Evolutionary conservation across 1,284 basidiomycete genomes (phyloP), one percentile per base, ranked within the genome.

Genomic region (Ceratobasidium sp.): DNA sequence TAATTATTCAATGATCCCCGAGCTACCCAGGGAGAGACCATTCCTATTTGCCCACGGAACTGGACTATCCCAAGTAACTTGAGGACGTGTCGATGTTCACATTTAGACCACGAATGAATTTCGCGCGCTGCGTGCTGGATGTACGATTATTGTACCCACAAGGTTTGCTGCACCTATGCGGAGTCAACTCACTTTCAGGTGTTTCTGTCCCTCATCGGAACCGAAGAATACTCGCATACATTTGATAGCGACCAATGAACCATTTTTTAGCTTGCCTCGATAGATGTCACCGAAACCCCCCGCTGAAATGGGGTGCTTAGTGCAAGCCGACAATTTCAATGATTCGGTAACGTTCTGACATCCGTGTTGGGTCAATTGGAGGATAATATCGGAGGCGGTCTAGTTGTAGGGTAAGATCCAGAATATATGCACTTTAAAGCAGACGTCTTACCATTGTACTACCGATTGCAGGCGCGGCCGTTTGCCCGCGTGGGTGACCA

Each of bases 271-370:
- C 36, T 36, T 19, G 17, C 64, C 64, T 19, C 27, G 64, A 36
- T 53, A 66, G 14, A 66, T 31, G n/a, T 66, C 64, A 17, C 64
- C 64, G 24, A 66, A 66, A 3, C 64, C 64, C 11, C 64, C 64
- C 1, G 2, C 8, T 14, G 27, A 29, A 15, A 66, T 48, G 7
- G 64, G 48, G 24, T 48, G 33, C 11, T 36, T 19, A 22, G 7
- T 24, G 24, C 47, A 66, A 8, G 9, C 9, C 11, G 47, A 33
- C 27, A 53, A 14, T 15, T 66, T 31, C 11, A 66, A 31, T 2
- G 6, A 3, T 22, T 31, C 7, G 27, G 64, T 66, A 17, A 66
- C 41, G 22, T 66, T 22, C 27, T 9, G 7, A 19, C 64, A 66
- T 7, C 48, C 64, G 36, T 63, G 60, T 17, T 22, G 50, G 27